phyloP scores from a whole-genome alignment of 177 flowering plant species.

The Vitis hybrid region DNA sequence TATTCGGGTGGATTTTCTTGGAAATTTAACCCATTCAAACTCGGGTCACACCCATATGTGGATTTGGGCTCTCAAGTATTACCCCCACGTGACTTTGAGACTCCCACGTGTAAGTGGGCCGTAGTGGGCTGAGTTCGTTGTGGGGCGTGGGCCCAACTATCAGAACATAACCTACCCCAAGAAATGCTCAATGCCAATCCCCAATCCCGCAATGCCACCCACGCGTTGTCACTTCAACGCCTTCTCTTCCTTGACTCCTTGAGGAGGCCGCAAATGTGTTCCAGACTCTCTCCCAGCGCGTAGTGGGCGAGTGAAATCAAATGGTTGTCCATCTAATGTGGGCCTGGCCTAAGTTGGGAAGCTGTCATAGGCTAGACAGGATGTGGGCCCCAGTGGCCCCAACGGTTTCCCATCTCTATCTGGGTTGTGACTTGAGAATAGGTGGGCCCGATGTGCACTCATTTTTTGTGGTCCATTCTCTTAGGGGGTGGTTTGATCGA shows the following conservation, averaged over 20 bases:
- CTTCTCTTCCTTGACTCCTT: no score
- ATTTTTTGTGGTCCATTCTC: neutral
- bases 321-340: neutral
- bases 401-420: neutral
- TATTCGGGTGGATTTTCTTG: neutral
- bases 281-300: neutral
- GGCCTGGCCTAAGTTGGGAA: neutral
- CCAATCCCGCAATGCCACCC: neutral
- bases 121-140: neutral
- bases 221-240: neutral
- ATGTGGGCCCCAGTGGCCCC: neutral
- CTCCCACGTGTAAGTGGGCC: conserved; percentile 2
- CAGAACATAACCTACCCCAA: no score
- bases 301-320: neutral
- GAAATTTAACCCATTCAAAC: no score
- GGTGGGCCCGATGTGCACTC: neutral
- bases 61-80: no score
- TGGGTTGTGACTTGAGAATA: neutral
- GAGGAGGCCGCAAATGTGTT: no score
- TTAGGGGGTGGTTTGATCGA: neutral
- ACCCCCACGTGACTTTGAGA: neutral
- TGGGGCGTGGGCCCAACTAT: neutral
- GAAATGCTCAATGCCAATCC: no score
- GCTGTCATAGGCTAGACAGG: neutral
- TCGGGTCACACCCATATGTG: neutral